Evolutionary conservation across 208 protist species (phyloP), one percentile per base, ranked within the genome.

Genomic region (Wallacemonas sp.): DNA sequence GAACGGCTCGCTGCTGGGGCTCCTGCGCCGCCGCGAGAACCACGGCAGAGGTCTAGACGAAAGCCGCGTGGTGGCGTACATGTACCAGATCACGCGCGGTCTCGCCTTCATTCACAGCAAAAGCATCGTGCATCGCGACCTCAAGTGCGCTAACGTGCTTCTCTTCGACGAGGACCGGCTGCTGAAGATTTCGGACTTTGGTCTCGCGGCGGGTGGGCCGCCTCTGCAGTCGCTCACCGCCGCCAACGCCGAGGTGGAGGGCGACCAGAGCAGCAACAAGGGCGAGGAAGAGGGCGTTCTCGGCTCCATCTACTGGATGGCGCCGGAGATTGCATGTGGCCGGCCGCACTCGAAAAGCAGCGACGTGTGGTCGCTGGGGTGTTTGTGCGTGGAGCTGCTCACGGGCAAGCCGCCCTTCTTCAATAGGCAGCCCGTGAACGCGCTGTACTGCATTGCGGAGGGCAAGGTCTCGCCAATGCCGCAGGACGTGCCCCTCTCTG

Each of bases 131-230:
- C 93, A 97, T 74, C 80, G 96, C 17, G 93, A 96, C 64, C 57
- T 97, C n/a, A 97, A 97, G 60, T 80, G 83, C 33, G 86, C 90
- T 23, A 97, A 97, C 65, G 57, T 96, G 4, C 73, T 96, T 9
- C 65, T 96, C 46, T 83, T 70, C 54, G 82, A 85, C 8, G 24
- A 68, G 23, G 70, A 77, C 11, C 60, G 63, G 23, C 38, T 75
- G 49, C 77, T 96, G 48, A 97, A 96, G 74, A 61, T 97, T 9
- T 90, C 85, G 0, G 93, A 97, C 68, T 96, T 97, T 69, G 93
- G 92, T 19, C 78, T 97, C 1, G 87, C 86, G 16, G 61, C 77
- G 43, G 23, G 57, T 6, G 56, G 41, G 26, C 23, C 49, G 12
- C 12, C 47, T 26, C 44, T 57, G 26, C 29, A 39, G 0, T 44